Percentiles rank a stretch among this genome's conserved stretches.
phyloP scores from a whole-genome alignment of 495 filamentous ascomycete species.

The Tuber melanosporum region DNA sequence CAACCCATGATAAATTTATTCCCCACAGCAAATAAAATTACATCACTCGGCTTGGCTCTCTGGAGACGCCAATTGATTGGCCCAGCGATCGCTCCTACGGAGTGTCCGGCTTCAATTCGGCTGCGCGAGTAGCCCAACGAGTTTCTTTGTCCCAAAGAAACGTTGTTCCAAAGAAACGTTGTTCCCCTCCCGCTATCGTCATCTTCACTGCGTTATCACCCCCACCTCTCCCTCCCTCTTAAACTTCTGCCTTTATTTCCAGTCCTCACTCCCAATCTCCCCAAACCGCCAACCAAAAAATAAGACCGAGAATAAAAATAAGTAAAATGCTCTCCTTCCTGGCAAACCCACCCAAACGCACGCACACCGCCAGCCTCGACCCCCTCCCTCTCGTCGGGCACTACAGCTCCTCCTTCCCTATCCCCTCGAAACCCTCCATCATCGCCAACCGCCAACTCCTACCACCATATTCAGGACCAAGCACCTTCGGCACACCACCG shows the following conservation, averaged over 20 bases:
- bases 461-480: constrained; percentile 17
- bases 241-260: neutral
- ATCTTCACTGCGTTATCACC: neutral
- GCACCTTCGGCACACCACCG: neutral
- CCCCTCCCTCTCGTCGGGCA: constrained; percentile 7
- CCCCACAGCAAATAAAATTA: no score
- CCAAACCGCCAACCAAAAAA: neutral
- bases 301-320: neutral
- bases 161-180: neutral
- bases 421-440: neutral
- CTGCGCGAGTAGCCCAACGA: neutral
- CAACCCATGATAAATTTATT: no score
- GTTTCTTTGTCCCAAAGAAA: neutral
- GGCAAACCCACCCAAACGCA: constrained; percentile 14
- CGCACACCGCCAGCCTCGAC: constrained; percentile 13
- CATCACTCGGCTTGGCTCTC: no score
- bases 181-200: neutral
- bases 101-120: no score
- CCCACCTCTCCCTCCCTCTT: neutral
- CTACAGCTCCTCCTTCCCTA: constrained; percentile 4
- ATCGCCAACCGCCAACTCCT: constrained; percentile 12
- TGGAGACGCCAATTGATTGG: no score
- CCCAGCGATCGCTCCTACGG: no score
- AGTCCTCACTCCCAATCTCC: neutral
- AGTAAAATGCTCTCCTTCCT: constrained; percentile 30